Base-by-base conservation (phyloP, 805 yeast genomes). In the Tetrapisispora pingtungensis region DNA sequence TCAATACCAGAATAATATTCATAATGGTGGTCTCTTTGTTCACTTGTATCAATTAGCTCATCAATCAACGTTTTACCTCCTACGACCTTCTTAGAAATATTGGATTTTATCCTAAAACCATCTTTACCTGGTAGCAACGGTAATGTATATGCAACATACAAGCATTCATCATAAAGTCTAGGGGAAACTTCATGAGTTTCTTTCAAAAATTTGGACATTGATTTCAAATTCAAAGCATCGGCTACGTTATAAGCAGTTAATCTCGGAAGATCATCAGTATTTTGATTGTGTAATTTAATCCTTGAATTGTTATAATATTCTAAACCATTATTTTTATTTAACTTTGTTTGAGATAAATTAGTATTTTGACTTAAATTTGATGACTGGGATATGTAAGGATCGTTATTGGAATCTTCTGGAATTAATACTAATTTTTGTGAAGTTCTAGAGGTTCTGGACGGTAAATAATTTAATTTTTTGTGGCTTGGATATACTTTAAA, bases 241-340 rank as follows among this genome's bases (percentile, higher is more conserved):
- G 96, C 81, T 5, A 89, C 81, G 51, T 87, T 76, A 64, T 90
- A 90, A 1, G 97, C 97, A 0, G 97, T 89, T 45, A 89, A 88
- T 49, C 98, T 66, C 34, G 94, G 79, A 51, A 82, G 73, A 48
- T 79, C 83, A n/a, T 37, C 40, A 27, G 27, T 27, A 12, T 13
- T 27, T 17, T 37, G 40, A 14, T 10, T 27, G n/a, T 17, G 7
- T 10, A 22, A 17, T 27, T 20, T 27, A 15, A 37, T 37, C 18
- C 15, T 37, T 27, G 40, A 15, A 17, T n/a, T 37, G 8, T 37
- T 33, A 18, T 17, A 17, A 37, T 37, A 27, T 15, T 37, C 17
- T 3, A 3, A 5, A 27, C 7, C 27, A 13, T 7, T 19, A 17
- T 14, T 17, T 18, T 18, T 37, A 12, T 5, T 12, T 12, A 15